Percentiles rank a stretch among this genome's conserved stretches.
Conservation (phyloP, 2,329 filamentous ascomycete species). For the Neoarthrinium moseri region DNA sequence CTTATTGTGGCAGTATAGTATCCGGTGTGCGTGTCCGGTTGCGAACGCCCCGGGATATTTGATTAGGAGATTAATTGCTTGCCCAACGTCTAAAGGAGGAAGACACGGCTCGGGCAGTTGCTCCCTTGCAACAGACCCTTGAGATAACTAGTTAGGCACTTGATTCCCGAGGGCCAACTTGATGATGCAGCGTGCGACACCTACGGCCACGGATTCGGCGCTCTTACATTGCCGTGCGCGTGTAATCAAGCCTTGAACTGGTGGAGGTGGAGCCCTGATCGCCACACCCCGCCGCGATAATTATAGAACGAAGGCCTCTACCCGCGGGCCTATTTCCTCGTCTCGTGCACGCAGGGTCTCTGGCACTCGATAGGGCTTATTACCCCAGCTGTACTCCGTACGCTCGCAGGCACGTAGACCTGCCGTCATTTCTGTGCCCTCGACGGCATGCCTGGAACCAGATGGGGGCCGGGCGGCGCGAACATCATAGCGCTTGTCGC, state of each 20-base stretch:
- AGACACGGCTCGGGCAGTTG: too few relatives aligned
- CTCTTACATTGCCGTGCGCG: background rate
- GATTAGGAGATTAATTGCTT: too few relatives aligned
- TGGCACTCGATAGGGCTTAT: background rate
- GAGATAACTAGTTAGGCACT: too few relatives aligned
- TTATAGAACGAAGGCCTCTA: background rate
- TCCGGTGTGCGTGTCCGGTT: too few relatives aligned
- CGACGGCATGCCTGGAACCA: too few relatives aligned
- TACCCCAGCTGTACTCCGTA: background rate
- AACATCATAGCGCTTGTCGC: slow-evolving; percentile 27
- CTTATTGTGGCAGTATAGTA: too few relatives aligned
- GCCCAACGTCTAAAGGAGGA: too few relatives aligned
- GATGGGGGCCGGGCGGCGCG: slow-evolving; percentile 17
- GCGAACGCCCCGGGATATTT: too few relatives aligned
- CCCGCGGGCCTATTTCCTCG: too few relatives aligned
- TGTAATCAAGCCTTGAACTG: slow-evolving; percentile 3
- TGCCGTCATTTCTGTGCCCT: too few relatives aligned
- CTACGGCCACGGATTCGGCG: background rate
- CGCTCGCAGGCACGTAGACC: too few relatives aligned
- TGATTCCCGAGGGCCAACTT: background rate
- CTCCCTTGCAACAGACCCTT: too few relatives aligned
- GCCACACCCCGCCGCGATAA: background rate
- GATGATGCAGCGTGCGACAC: background rate
- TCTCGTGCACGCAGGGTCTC: slow-evolving; percentile 1
- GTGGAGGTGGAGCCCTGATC: background rate